Base-by-base conservation (phyloP, 1,284 basidiomycete genomes). In the Ganoderma lucidum region DNA sequence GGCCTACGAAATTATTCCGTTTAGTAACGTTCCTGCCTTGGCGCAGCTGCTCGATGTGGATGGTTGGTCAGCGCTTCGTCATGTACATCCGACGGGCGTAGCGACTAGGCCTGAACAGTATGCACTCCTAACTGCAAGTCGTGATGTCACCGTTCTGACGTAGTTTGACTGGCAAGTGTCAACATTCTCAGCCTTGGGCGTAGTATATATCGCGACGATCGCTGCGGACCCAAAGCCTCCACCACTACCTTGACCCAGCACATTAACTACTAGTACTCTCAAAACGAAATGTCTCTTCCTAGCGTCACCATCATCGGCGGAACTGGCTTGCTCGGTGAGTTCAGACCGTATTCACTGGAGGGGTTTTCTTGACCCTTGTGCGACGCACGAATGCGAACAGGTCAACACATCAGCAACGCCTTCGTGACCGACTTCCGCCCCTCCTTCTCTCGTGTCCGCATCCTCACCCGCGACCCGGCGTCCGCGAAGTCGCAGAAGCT, bases 251-350 rank as follows among this genome's bases (percentile, higher is more conserved):
- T 10, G 19, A 23, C 41, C n/a, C 39, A 61, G n/a, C 39, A 30
- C 12, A 23, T 23, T 17, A 60, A 23, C 59, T 9, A 37, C 39
- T 41, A 42, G 10, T 19, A 12, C 39, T 15, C 14, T 2, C 12
- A 53, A 28, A 51, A 35, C 23, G 28, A 8, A 64, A 64, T 64
- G 63, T 42, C 63, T 56, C 39, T 41, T 44, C 55, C 48, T 28
- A 67, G 53, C 65, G 71, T 78, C 58, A 75, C 71, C 35, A 74
- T 79, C 68, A 71, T 73, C 53, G 78, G 78, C 30, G 76, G 75
- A 14, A 78, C 78, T 23, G 78, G 78, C 17, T 48, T 66, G 23
- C 74, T 79, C 9, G 78, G 78, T 79, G 41, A 30, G 77, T 70
- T 6, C 14, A 8, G 44, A 37, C 15, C 17, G 9, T 2, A 35